These are phyloP conservation scores for Esteya vermicola DNA, from an alignment of 2,329 filamentous ascomycete genomes.

Conservation along the genomic window DNA sequence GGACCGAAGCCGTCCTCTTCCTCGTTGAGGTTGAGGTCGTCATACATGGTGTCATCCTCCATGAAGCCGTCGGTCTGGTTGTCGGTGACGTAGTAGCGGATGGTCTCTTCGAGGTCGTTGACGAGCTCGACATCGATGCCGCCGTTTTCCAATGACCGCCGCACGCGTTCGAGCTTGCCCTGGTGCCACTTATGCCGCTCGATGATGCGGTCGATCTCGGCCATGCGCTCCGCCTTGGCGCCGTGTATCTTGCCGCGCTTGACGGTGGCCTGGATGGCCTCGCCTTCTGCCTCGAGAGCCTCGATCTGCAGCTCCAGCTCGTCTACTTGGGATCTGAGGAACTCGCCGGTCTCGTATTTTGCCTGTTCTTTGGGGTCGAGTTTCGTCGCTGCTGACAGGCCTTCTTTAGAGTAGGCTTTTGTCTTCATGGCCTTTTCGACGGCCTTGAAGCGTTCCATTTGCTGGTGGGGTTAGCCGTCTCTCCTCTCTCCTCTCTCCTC, in stretches of 20 bases:
- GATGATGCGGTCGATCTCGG: slow-evolving; percentile 68
- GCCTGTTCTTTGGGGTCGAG: slow-evolving; percentile 97
- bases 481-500: background rate
- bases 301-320: slow-evolving; percentile 92
- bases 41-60: slow-evolving; percentile 90
- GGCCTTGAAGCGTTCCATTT: slow-evolving; percentile 99
- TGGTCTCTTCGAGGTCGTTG: slow-evolving; percentile 76
- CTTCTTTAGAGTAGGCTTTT: slow-evolving; percentile 98
- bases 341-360: slow-evolving; percentile 76
- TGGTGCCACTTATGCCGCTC: slow-evolving; percentile 97
- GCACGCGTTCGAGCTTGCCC: slow-evolving; percentile 77
- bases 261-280: slow-evolving; percentile 71
- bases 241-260: slow-evolving; percentile 90
- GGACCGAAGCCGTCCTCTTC: slow-evolving; percentile 84
- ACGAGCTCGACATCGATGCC: slow-evolving; percentile 80
- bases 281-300: slow-evolving; percentile 76
- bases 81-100: slow-evolving; percentile 89
- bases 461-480: slow-evolving; percentile 30
- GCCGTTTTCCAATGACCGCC: slow-evolving; percentile 83
- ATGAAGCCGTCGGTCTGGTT: slow-evolving; percentile 80
- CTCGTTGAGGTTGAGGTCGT: slow-evolving; percentile 82
- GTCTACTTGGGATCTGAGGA: slow-evolving; percentile 75
- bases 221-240: slow-evolving; percentile 72
- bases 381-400: slow-evolving; percentile 78
- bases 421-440: slow-evolving; percentile 99